Conservation (phyloP, 2,329 filamentous ascomycete species). For the Sphaceloma murrayae region DNA sequence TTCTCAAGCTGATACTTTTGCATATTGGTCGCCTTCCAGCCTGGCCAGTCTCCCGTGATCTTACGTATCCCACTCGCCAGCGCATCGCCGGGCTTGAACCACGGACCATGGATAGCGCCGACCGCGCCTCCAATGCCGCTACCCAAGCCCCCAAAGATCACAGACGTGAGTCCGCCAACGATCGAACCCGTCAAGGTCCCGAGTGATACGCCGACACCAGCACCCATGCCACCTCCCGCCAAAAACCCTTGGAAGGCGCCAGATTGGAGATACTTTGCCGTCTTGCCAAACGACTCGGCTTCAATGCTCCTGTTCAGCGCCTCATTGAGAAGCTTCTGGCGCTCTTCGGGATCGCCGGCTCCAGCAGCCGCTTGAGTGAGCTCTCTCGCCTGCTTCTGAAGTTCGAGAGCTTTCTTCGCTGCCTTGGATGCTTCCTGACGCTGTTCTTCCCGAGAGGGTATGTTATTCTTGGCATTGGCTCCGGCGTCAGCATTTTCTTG, state of each 20-base stretch:
- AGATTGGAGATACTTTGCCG: slow-evolving; percentile 33
- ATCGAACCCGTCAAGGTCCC: slow-evolving; percentile 31
- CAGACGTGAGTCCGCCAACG: slow-evolving; percentile 28
- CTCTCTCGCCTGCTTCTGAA: slow-evolving; percentile 27
- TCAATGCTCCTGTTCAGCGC: slow-evolving; percentile 35
- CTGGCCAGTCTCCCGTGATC: slow-evolving; percentile 29
- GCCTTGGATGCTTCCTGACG: neutral
- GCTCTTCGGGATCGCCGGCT: slow-evolving; percentile 31
- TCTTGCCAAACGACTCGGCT: slow-evolving; percentile 34
- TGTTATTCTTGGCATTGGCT: too few species aligned
- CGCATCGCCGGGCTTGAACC: slow-evolving; percentile 31
- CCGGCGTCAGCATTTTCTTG: too few species aligned
- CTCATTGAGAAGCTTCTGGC: slow-evolving; percentile 32
- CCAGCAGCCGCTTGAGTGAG: slow-evolving; percentile 33
- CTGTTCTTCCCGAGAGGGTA: neutral
- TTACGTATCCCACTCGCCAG: slow-evolving; percentile 29
- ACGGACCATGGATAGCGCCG: slow-evolving; percentile 30
- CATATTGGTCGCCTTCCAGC: slow-evolving; percentile 28
- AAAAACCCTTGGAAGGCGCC: slow-evolving; percentile 34
- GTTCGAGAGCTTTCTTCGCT: slow-evolving; percentile 7
- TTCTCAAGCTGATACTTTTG: slow-evolving; percentile 31
- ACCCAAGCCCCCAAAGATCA: slow-evolving; percentile 29
- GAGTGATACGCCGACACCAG: slow-evolving; percentile 29
- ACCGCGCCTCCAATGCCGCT: slow-evolving; percentile 30
- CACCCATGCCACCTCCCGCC: slow-evolving; percentile 32